Evolutionary conservation across 2,329 filamentous ascomycete genomes (phyloP), one percentile per base, ranked within the genome.

Genomic region (Fusarium chaquense): DNA sequence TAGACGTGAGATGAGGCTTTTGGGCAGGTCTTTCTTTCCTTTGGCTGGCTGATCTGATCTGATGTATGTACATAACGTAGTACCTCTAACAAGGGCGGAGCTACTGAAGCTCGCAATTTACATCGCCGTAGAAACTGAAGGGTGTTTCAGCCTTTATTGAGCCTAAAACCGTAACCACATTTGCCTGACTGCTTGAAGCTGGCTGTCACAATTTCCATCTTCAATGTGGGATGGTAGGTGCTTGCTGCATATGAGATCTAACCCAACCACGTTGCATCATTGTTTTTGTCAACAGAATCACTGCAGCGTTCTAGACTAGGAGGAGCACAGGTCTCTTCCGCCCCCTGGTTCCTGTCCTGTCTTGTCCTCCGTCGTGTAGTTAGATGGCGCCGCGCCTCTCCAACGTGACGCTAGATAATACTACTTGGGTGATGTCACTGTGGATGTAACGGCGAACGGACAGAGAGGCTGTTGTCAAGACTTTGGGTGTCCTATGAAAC

Each of bases 351-450:
- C 24, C 24, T 26, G 24, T 26, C 24, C 24, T 26, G 36, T 51
- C 47, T 24, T 35, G 18, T 36, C 36, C 36, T 50, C 45, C 35
- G 59, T 68, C 55, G 58, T 59, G 55, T 18, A 33, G 11, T 10
- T 32, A 65, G 61, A 59, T 46, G 58, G 58, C 67, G 49, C 33
- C 47, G 65, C 52, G 55, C 47, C 62, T 55, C 61, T 52, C 53
- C 47, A 58, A 58, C 51, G 51, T 67, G 32, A 62, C 57, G 58
- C 63, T 47, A 55, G 46, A 58, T 52, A 44, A 58, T 53, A 46
- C 32, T 28, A 58, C 24, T 46, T 46, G 51, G 50, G 62, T 71
- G 69, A 71, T 71, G 69, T 71, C 69, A 71, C 69, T 70, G 62
- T 59, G 69, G 69, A 56, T 70, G 55, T 59, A 53, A 62, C 59